A percentile compares a stretch with the other conserved stretches of the same genome.
Evolutionary conservation across 805 yeast species (phyloP).

Genomic region (Cyberlindnera japonica): DNA sequence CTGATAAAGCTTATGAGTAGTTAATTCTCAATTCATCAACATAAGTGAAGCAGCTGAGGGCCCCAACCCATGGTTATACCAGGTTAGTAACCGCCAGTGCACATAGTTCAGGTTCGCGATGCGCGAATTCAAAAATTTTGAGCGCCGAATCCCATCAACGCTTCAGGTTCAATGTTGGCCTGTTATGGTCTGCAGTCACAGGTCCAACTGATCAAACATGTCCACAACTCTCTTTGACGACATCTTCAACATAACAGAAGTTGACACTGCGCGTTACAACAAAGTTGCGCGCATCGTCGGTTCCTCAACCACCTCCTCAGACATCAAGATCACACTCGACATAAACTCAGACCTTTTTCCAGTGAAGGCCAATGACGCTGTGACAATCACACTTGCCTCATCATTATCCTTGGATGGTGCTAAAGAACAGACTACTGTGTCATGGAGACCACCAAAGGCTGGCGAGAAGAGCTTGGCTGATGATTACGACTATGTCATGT

Average conservation of each 20-base stretch:
- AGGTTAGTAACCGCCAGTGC: too few relatives aligned
- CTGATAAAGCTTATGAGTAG: too few relatives aligned
- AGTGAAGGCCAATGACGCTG: conserved; percentile 65
- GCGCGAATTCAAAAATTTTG: background rate
- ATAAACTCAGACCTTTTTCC: conserved; percentile 92
- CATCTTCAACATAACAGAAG: conserved; percentile 78
- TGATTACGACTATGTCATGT: conserved; percentile 97
- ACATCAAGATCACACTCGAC: conserved; percentile 81
- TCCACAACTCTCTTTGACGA: conserved; percentile 86
- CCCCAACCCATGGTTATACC: too few relatives aligned
- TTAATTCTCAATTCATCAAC: too few relatives aligned
- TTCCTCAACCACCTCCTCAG: conserved; percentile 75
- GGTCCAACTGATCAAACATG: too few relatives aligned
- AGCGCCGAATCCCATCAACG: too few relatives aligned
- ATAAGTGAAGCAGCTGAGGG: too few relatives aligned
- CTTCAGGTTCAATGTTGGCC: too few relatives aligned
- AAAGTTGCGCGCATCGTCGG: conserved; percentile 88
- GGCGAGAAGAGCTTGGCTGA: conserved; percentile 87
- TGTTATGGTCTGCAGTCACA: too few relatives aligned
- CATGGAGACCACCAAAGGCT: conserved; percentile 62
- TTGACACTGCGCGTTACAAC: conserved; percentile 88
- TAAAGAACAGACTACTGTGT: conserved; percentile 40
- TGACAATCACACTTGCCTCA: conserved; percentile 84
- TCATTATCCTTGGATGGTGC: conserved; percentile 54
- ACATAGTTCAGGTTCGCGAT: too few relatives aligned